Evolutionary conservation across 306 rosid species (phyloP).

Genomic region (Casuarina glauca): DNA sequence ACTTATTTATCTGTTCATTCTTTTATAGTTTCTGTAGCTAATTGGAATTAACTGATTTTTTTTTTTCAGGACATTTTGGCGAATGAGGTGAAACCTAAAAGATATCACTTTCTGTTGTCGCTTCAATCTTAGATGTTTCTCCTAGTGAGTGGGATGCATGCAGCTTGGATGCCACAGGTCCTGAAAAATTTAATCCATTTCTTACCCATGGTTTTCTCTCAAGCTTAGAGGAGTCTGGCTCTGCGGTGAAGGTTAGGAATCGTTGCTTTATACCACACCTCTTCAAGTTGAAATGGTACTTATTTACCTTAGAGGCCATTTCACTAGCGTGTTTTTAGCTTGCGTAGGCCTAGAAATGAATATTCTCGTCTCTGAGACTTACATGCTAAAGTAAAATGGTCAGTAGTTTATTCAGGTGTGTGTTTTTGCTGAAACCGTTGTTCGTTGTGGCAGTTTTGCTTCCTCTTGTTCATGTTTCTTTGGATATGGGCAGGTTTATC

Average conservation of each 20-base stretch:
- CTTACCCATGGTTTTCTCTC: slow-evolving; percentile 76
- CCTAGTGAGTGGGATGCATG: slow-evolving; percentile 85
- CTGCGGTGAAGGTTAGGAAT: slow-evolving; percentile 59
- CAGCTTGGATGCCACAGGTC: slow-evolving; percentile 59
- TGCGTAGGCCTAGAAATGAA: not conserved
- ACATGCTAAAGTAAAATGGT: no score
- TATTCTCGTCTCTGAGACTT: not conserved
- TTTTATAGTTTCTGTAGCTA: not conserved
- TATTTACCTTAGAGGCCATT: not conserved
- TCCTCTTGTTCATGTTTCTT: not conserved
- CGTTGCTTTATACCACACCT: not conserved
- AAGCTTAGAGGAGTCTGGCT: slow-evolving; percentile 62
- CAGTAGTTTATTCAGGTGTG: not conserved
- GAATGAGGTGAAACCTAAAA: slow-evolving; percentile 34
- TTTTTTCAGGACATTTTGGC: slow-evolving; percentile 36
- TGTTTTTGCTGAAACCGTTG: not conserved
- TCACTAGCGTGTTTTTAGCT: not conserved
- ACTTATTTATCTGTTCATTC: not conserved
- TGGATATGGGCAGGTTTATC: not conserved
- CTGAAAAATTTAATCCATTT: slow-evolving; percentile 73
- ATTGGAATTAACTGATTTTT: not conserved
- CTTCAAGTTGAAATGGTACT: not conserved
- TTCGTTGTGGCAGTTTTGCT: not conserved
- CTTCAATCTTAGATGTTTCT: slow-evolving; percentile 76
- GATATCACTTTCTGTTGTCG: slow-evolving; percentile 54